Evolutionary conservation across 345 rosid genomes (phyloP).

Genomic region (Moricandia arvensis): DNA sequence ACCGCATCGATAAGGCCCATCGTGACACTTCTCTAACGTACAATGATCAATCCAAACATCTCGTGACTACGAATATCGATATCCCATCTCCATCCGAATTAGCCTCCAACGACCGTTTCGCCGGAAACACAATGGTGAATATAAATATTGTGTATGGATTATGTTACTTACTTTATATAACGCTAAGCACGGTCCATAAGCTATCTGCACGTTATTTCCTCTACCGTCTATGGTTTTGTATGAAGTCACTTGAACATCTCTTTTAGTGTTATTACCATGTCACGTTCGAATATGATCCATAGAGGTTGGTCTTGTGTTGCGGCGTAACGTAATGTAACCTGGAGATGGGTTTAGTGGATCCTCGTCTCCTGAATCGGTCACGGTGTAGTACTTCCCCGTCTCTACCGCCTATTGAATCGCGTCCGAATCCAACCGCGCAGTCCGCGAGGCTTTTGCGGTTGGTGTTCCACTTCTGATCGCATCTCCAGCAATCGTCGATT

Average conservation of each 20-base stretch:
- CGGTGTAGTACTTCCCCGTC: constrained; percentile 53
- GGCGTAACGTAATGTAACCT: constrained; percentile 57
- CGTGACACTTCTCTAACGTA: constrained; percentile 53
- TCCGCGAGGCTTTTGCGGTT: constrained; percentile 58
- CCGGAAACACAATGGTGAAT: constrained; percentile 54
- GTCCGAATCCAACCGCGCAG: constrained; percentile 70
- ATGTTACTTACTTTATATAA: constrained; percentile 53
- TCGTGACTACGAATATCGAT: constrained; percentile 49
- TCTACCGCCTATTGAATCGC: constrained; percentile 57
- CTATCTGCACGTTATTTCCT: constrained; percentile 54
- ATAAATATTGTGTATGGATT: constrained; percentile 58
- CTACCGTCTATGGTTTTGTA: constrained; percentile 72
- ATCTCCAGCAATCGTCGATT: constrained; percentile 70
- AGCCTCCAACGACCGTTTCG: constrained; percentile 38
- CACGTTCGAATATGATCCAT: constrained; percentile 63
- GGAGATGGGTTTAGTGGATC: constrained; percentile 44
- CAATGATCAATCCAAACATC: constrained; percentile 76
- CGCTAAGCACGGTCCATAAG: constrained; percentile 58
- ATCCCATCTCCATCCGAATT: constrained; percentile 69
- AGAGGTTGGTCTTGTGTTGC: constrained; percentile 55
- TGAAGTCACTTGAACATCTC: constrained; percentile 53
- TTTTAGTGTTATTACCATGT: constrained; percentile 58
- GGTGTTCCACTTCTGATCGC: constrained; percentile 54
- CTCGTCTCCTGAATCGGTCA: constrained; percentile 38
- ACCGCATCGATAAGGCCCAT: constrained; percentile 69